A percentile compares a stretch with the other conserved stretches of the same genome.
Evolutionary conservation across 2,329 filamentous ascomycete genomes (phyloP).

Genomic region (Pseudocercospora vitis): DNA sequence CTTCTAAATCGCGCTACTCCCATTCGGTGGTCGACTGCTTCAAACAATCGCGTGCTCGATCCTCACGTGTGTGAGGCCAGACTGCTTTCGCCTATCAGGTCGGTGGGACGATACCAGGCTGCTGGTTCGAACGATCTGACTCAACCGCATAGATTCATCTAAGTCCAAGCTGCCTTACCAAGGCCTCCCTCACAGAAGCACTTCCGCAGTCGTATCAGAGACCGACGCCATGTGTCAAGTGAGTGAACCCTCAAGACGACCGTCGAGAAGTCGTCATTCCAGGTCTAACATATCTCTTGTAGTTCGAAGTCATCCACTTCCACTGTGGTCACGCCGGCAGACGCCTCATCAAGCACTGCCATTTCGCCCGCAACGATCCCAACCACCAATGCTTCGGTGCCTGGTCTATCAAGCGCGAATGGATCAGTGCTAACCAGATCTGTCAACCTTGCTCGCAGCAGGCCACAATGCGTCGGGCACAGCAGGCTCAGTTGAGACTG

Average conservation of each 20-base stretch:
- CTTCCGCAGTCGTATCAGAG: no score
- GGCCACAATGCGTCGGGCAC: conserved; percentile 28
- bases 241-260: no score
- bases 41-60: background rate
- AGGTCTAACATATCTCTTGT: background rate
- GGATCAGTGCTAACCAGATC: conserved; percentile 56
- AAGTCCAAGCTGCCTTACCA: background rate
- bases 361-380: conserved; percentile 71
- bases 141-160: no score
- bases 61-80: background rate
- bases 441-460: conserved; percentile 47
- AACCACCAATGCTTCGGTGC: conserved; percentile 68
- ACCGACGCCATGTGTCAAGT: conserved; percentile 35
- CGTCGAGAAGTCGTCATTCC: no score
- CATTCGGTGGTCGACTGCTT: conserved; percentile 13
- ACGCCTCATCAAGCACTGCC: conserved; percentile 68
- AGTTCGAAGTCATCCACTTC: conserved; percentile 69
- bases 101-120: background rate
- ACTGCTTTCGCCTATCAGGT: conserved; percentile 1
- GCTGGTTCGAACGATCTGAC: no score
- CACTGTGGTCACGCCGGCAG: conserved; percentile 61
- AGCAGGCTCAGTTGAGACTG: conserved; percentile 29
- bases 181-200: no score
- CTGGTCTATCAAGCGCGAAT: conserved; percentile 61
- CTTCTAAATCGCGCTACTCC: conserved; percentile 14